Percentiles rank a stretch among this genome's conserved stretches.
Conservation (phyloP, 129 eudicot genomes). For the Lactuca sativa region DNA sequence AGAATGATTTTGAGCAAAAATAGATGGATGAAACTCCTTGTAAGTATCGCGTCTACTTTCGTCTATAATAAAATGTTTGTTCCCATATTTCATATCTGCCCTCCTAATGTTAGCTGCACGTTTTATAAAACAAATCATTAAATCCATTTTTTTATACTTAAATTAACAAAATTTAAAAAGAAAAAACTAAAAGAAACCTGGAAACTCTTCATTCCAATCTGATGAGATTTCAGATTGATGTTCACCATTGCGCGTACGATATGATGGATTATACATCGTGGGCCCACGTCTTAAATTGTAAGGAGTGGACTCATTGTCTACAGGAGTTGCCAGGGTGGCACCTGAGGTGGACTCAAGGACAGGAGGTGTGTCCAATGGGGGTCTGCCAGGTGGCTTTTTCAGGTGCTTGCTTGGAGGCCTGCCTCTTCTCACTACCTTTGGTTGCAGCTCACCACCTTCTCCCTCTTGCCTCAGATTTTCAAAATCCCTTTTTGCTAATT, state of each 20-base stretch:
- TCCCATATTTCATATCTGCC: conserved; percentile 89
- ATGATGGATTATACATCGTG: conserved; percentile 44
- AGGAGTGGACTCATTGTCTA: conserved; percentile 59
- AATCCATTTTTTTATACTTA: neutral
- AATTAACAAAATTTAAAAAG: neutral
- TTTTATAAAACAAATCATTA: conserved; percentile 17
- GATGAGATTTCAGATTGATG: conserved; percentile 56
- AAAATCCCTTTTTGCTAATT: conserved; percentile 84
- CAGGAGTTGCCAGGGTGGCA: conserved; percentile 57
- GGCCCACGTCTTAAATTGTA: conserved; percentile 70
- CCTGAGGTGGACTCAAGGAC: conserved; percentile 63
- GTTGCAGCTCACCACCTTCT: conserved; percentile 77
- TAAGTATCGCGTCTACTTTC: conserved; percentile 83
- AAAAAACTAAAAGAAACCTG: conserved; percentile 46
- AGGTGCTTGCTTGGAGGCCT: conserved; percentile 78
- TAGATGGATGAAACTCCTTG: conserved; percentile 53
- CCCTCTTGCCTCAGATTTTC: conserved; percentile 80
- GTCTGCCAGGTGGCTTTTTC: conserved; percentile 61
- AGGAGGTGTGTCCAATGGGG: conserved; percentile 51
- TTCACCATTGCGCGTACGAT: conserved; percentile 63
- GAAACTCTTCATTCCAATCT: conserved; percentile 88
- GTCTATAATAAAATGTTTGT: conserved; percentile 60
- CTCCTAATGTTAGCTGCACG: conserved; percentile 56
- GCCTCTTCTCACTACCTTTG: conserved; percentile 76
- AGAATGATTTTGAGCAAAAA: conserved; percentile 38